Conservation (phyloP, 2,329 filamentous ascomycete species). For the Colletotrichum neosansevieriae region DNA sequence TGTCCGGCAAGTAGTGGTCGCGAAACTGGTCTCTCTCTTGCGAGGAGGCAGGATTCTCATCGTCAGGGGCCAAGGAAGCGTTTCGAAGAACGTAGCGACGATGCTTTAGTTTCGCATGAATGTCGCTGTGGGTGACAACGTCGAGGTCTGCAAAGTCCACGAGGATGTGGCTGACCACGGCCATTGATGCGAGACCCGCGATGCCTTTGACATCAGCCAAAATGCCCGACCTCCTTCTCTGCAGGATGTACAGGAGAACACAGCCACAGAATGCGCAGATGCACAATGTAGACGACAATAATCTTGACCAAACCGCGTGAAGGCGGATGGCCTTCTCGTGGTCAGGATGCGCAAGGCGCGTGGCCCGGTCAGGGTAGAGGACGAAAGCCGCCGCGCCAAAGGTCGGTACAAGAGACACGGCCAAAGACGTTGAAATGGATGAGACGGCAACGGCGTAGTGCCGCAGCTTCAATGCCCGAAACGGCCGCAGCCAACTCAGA, state of each 20-base stretch:
- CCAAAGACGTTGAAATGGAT: slow-evolving; percentile 72
- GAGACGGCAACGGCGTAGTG: slow-evolving; percentile 79
- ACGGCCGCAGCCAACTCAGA: slow-evolving; percentile 73
- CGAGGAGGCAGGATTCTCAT: slow-evolving; percentile 57
- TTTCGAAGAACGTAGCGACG: slow-evolving; percentile 78
- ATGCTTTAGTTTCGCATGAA: slow-evolving; percentile 75
- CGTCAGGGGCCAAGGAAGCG: slow-evolving; percentile 76
- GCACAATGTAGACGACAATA: slow-evolving; percentile 67
- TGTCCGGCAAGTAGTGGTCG: slow-evolving; percentile 64
- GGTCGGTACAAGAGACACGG: slow-evolving; percentile 77
- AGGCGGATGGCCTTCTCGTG: slow-evolving; percentile 67
- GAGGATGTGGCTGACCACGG: slow-evolving; percentile 78
- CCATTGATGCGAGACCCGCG: slow-evolving; percentile 80
- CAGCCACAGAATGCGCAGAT: slow-evolving; percentile 70
- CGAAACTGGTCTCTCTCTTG: slow-evolving; percentile 61
- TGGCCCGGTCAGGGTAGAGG: slow-evolving; percentile 64
- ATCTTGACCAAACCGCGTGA: slow-evolving; percentile 69
- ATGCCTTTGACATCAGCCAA: slow-evolving; percentile 78
- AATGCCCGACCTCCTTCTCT: slow-evolving; percentile 73
- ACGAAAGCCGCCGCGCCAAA: slow-evolving; percentile 73
- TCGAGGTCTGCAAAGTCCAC: slow-evolving; percentile 81
- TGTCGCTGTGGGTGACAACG: slow-evolving; percentile 72
- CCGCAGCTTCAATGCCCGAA: slow-evolving; percentile 70
- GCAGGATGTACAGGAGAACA: slow-evolving; percentile 70
- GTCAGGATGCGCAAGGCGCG: slow-evolving; percentile 56